Conservation (phyloP, 2,329 filamentous ascomycete species). For the Triangularia verruculosa region DNA sequence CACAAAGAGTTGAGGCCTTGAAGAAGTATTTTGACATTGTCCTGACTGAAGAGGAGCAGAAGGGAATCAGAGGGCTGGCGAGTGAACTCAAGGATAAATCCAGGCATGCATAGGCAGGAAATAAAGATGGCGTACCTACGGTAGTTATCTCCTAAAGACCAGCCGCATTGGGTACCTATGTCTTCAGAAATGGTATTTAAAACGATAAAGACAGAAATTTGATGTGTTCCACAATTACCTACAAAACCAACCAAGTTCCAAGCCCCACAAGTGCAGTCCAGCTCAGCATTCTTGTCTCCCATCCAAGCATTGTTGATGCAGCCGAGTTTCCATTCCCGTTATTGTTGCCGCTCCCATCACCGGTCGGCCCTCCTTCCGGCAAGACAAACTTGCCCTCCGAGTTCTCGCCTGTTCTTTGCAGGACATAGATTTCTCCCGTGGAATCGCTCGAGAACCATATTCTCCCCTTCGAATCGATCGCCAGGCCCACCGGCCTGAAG, state of each 20-base stretch:
- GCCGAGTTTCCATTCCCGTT: conserved; percentile 1
- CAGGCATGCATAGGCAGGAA: background rate
- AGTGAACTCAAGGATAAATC: conserved; percentile 27
- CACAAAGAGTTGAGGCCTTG: conserved; percentile 47
- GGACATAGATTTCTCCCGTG: conserved; percentile 63
- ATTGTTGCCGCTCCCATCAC: background rate
- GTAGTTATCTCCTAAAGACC: background rate
- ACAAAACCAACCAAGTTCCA: background rate
- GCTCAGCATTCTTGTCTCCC: conserved; percentile 3
- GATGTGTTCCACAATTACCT: background rate
- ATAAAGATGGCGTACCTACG: background rate
- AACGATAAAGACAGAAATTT: background rate
- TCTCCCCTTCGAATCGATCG: conserved; percentile 47
- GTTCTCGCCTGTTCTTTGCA: conserved; percentile 29
- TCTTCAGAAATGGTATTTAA: background rate
- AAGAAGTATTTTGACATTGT: conserved; percentile 49
- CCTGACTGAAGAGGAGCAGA: conserved; percentile 44
- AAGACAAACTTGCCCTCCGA: conserved; percentile 21
- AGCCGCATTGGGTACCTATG: background rate
- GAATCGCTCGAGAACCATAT: conserved; percentile 61
- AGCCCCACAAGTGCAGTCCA: background rate
- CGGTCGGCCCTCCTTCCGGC: background rate
- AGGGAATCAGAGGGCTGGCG: conserved; percentile 44
- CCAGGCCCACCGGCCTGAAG: conserved; percentile 61
- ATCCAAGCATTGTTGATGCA: conserved; percentile 2